Conservation (phyloP, 2,329 filamentous ascomycete species). For the Botrytis fragariae region DNA sequence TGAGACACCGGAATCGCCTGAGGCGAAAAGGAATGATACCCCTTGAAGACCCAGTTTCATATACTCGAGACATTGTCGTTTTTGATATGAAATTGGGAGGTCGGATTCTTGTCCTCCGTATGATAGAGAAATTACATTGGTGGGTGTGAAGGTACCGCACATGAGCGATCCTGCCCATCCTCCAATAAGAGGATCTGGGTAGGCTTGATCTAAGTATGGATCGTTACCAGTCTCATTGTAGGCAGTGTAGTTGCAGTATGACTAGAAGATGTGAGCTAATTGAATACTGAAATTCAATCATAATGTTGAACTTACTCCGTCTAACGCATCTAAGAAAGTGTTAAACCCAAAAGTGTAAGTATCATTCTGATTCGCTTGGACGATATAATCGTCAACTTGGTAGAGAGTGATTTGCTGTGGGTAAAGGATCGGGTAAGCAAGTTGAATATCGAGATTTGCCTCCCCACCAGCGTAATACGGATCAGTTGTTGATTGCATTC, state of each 20-base stretch:
- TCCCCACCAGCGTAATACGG: constrained; percentile 36
- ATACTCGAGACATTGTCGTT: constrained; percentile 50
- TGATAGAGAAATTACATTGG: constrained; percentile 55
- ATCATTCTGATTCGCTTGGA: constrained; percentile 24
- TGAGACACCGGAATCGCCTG: constrained; percentile 47
- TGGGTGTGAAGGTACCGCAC: constrained; percentile 40
- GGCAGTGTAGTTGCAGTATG: constrained; percentile 44
- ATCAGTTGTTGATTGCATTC: constrained; percentile 35
- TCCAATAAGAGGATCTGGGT: constrained; percentile 33
- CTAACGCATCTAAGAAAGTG: constrained; percentile 47
- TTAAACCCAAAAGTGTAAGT: constrained; percentile 44
- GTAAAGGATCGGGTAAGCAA: constrained; percentile 41
- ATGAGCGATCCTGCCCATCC: constrained; percentile 35
- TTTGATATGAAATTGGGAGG: constrained; percentile 52
- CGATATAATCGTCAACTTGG: constrained; percentile 43
- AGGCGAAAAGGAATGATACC: constrained; percentile 46
- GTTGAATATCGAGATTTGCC: constrained; percentile 39
- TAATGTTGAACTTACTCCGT: constrained; percentile 36
- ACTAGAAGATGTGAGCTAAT: constrained; percentile 29
- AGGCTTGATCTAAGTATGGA: constrained; percentile 28
- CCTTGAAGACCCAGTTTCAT: constrained; percentile 51
- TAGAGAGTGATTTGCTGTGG: constrained; percentile 42
- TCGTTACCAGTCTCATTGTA: constrained; percentile 42
- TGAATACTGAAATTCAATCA: constrained; percentile 22
- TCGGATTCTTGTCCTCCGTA: constrained; percentile 53